Percentiles rank a stretch among this genome's conserved stretches.
Conservation (phyloP, 176 grass and related monocot species). For the Poa pratensis region DNA sequence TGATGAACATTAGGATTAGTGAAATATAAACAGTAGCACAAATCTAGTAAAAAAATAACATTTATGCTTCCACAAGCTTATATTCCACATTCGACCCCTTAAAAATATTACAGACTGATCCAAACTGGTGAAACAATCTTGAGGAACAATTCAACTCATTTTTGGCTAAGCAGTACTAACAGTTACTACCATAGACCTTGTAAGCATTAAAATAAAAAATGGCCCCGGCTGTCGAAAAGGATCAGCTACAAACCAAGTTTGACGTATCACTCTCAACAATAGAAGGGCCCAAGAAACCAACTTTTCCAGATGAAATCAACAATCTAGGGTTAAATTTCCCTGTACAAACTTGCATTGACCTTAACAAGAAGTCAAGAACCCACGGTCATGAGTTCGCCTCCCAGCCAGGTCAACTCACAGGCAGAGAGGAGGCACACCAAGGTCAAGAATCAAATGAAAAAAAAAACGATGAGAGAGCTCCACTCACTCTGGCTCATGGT, state of each 20-base stretch:
- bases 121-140: conserved; percentile 1
- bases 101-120: conserved; percentile 10
- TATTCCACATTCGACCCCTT: background rate
- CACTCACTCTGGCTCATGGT: conserved; percentile 61
- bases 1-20: background rate
- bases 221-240: background rate
- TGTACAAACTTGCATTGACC: background rate
- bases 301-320: background rate
- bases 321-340: background rate
- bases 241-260: conserved; percentile 9
- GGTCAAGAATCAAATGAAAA: conserved; percentile 29
- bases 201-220: background rate
- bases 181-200: background rate
- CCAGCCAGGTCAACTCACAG: conserved; percentile 43
- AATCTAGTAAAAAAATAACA: background rate
- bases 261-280: conserved; percentile 1
- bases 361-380: conserved; percentile 20
- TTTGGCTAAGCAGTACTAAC: background rate
- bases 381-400: conserved; percentile 14
- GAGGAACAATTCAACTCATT: background rate
- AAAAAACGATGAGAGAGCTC: background rate
- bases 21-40: background rate
- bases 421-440: background rate
- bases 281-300: background rate
- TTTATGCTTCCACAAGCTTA: conserved; percentile 2